Base-by-base conservation (phyloP, 2,329 filamentous ascomycete genomes). In the Cytospora piceicola region DNA sequence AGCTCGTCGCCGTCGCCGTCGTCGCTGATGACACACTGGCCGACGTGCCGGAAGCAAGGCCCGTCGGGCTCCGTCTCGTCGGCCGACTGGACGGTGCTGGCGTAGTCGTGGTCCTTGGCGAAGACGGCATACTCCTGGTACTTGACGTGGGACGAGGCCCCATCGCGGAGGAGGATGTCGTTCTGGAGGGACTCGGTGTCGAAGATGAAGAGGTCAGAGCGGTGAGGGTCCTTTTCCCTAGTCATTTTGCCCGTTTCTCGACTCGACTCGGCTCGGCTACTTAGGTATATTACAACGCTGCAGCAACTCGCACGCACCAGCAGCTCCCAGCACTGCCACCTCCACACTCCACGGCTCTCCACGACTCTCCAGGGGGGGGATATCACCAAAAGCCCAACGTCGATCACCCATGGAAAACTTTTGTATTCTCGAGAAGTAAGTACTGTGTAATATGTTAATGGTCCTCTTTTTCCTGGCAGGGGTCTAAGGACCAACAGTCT, bases 81-180 rank as follows among this genome's bases (percentile, higher is more conserved):
- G 64, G 29, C 67, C 52, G 14, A 68, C 68, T 56, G 71, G 67
- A 36, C 67, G 63, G 61, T 70, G 69, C 53, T 72, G 74, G 63
- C 63, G 15, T 63, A 67, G 63, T 67, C 65, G 30, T 30, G 27
- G 51, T 65, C 66, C 55, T 67, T 58, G 22, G 66, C 55, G 51
- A 76, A 78, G 51, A 77, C 76, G 29, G 77, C 77, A 57, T 77
- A 78, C 69, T 78, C 77, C 39, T 78, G 77, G 46, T 77, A 78
- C 60, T 75, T 77, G 34, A 77, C 71, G 60, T 75, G 74, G 27
- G 76, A 78, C 24, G 76, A 78, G 5, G 70, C 69, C 5, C 73
- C 68, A 12, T 73, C 70, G 7, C 69, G 72, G 55, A 78, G 70
- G n/a, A 78, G 71, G 53, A 78, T 72, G 58, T 76, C 74, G n/a